A percentile compares a stretch with the other conserved stretches of the same genome.
Conservation (phyloP, 1,284 basidiomycete species). For the Ceratobasidium sp. region DNA sequence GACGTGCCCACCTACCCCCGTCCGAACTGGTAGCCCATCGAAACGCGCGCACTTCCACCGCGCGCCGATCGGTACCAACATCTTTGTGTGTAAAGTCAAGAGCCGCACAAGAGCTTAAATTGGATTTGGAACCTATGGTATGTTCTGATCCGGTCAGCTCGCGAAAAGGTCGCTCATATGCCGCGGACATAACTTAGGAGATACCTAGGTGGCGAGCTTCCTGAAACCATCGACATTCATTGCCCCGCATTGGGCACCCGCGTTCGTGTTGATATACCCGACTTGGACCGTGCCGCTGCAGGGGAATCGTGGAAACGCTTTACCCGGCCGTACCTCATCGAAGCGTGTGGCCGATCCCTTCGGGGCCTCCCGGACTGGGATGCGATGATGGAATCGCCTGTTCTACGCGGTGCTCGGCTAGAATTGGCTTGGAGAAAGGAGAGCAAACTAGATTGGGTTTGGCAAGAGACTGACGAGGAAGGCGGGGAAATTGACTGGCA, state of each 20-base stretch:
- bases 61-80: constrained; percentile 63
- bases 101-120: constrained; percentile 73
- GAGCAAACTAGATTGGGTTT: constrained; percentile 80
- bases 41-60: constrained; percentile 55
- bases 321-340: constrained; percentile 63
- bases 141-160: constrained; percentile 39
- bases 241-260: constrained; percentile 61
- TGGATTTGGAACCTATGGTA: constrained; percentile 86
- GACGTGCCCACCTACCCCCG: constrained; percentile 64
- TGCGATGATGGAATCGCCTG: constrained; percentile 60
- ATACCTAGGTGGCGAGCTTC: constrained; percentile 59
- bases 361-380: constrained; percentile 66
- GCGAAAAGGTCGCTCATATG: constrained; percentile 7
- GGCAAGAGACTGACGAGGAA: constrained; percentile 68
- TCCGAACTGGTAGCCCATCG: constrained; percentile 48
- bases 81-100: constrained; percentile 79
- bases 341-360: constrained; percentile 63
- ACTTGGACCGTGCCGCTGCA: constrained; percentile 49
- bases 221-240: constrained; percentile 56
- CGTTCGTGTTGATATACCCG: constrained; percentile 69
- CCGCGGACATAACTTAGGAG: constrained; percentile 59
- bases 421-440: constrained; percentile 78
- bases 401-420: constrained; percentile 63
- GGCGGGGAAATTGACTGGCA: constrained; percentile 71
- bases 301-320: constrained; percentile 58